Evolutionary conservation across 805 yeast genomes (phyloP), one percentile per base, ranked within the genome.

Genomic region (Cyberlindnera mississippiensis): DNA sequence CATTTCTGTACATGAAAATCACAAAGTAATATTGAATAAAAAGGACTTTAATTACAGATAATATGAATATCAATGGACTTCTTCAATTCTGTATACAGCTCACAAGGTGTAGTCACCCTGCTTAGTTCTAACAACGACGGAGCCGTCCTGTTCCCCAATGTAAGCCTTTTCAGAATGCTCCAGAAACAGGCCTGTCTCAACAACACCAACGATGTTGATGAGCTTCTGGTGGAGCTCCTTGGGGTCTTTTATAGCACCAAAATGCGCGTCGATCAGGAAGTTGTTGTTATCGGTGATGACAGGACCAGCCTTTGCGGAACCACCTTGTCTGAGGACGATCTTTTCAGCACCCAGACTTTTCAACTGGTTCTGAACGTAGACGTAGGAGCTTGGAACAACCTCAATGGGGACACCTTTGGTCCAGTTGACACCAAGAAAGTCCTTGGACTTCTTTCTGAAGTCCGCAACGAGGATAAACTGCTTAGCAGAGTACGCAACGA

Each of bases 211-310:
- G 55, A 91, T 67, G 39, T 70, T 60, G 64, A 85, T 88, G 62
- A 93, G 80, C 53, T 77, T 62, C 28, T 60, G 48, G 61, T 90
- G 90, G 52, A 93, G 73, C 11, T 52, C 55, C 26, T 55, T 60
- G 16, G 79, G 76, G 40, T 68, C 60, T 33, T 69, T 62, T 38
- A 93, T 78, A 46, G 75, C 76, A 33, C 96, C 97, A 59, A 93
- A 91, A 60, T 89, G 87, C 26, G 96, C 95, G 64, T 93, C 99
- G 46, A 93, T 78, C 50, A 93, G 75, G 60, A 89, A 87, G 64
- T 90, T 93, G 64, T 90, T 89, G 67, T 93, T 93, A 63, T 93
- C 99, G 24, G 99, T 91, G 50, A 93, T 84, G 17, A 89, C 82
- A 10, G 99, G 98, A 20, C 99, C 99, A 9, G 99, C 99, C 67